A percentile compares a stretch with the other conserved stretches of the same genome.
These are phyloP conservation scores for Beverwykella pulmonaria DNA, from an alignment of 495 filamentous ascomycete genomes.

Conservation along the genomic window DNA sequence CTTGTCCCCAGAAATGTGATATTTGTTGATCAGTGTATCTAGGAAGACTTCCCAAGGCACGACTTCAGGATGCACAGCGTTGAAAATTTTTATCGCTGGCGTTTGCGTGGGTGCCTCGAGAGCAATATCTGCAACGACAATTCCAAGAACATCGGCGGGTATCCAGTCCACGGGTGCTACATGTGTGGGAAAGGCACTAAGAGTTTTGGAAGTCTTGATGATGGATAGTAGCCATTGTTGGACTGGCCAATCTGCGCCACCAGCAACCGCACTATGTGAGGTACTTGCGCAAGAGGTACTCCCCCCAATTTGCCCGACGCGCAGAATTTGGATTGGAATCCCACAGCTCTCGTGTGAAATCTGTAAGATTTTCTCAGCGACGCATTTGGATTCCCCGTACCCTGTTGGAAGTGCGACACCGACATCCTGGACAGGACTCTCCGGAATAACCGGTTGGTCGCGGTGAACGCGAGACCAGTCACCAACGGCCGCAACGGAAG, in stretches of 20 bases:
- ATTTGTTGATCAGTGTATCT: neutral
- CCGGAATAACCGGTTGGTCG: neutral
- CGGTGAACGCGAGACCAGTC: neutral
- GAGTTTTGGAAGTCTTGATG: neutral
- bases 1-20: neutral
- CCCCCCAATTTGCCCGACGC: constrained; percentile 22
- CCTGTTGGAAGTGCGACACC: constrained; percentile 15
- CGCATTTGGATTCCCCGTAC: constrained; percentile 27
- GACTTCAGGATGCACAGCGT: constrained; percentile 3
- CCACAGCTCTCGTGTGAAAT: neutral
- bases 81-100: constrained; percentile 1
- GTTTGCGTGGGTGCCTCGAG: neutral
- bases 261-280: neutral
- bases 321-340: constrained; percentile 5
- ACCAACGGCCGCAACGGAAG: constrained; percentile 19
- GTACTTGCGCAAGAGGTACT: too few species aligned
- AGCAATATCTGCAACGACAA: neutral
- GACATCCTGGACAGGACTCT: neutral
- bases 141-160: constrained; percentile 20
- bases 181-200: neutral
- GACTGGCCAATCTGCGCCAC: neutral
- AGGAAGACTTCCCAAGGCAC: neutral
- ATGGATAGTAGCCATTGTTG: constrained; percentile 5
- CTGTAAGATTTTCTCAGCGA: constrained; percentile 15
- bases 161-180: constrained; percentile 24